Evolutionary conservation across 495 filamentous ascomycete genomes (phyloP), one percentile per base, ranked within the genome.

Genomic region (Hyaloscypha finlandica): DNA sequence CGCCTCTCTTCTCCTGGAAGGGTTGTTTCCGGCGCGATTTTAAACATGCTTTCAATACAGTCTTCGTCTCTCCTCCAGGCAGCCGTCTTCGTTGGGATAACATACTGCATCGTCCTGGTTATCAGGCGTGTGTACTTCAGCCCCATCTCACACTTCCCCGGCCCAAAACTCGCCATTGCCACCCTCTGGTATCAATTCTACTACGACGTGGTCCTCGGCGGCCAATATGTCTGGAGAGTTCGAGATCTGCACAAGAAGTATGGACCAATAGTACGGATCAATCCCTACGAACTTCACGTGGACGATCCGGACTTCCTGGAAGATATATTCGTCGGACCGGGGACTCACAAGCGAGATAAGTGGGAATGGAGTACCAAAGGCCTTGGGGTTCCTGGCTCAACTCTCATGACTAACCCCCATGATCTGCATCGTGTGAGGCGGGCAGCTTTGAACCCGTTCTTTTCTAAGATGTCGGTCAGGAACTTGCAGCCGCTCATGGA

Each of bases 181-280:
- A 79, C 78, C 2, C 69, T 74, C 29, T 81, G 79, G 80, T 83
- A 83, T 58, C 63, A 73, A 42, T 67, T 69, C 54, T 73, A 73
- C 71, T 70, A 65, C 39, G 65, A 73, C 37, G 61, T 66, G 11
- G 33, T 60, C 6, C 35, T 55, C 19, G 39, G 65, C 20, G 70
- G 72, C 5, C 63, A 74, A 48, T 77, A 75, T 52, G 54, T 65
- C 25, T 71, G 55, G 51, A 70, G 73, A 31, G 63, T 75, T 6
- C 61, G 70, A 30, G 70, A 76, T 55, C 66, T 77, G 60, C 76
- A 77, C 30, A 53, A 70, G 48, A 69, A 71, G 67, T 77, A 78
- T 63, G 85, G 66, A 29, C 86, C 86, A 5, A 86, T 89, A 59
- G 75, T 88, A 8, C 81, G 86, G 19, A 86, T 89, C 72, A 83